Conservation (phyloP, 169 alveolate species). For the Plasmodium knowlesi region DNA sequence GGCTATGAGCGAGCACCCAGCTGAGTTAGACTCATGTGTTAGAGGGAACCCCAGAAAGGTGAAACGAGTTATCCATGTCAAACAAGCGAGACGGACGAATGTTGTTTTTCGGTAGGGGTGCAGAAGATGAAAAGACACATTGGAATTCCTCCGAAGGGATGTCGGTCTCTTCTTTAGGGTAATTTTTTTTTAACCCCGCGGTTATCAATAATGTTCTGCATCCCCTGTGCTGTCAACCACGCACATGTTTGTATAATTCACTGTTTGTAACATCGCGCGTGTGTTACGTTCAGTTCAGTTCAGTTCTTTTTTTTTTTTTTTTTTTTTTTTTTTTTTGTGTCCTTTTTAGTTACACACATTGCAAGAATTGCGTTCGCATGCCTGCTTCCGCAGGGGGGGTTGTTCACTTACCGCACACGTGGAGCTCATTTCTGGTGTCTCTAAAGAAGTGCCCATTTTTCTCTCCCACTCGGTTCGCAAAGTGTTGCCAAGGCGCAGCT, state of each 20-base stretch:
- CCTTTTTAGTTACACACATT: not conserved
- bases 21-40: not conserved
- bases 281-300: no score
- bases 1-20: not conserved
- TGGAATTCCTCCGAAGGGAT: not conserved
- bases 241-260: not conserved
- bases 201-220: not conserved
- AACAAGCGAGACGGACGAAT: not conserved
- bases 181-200: not conserved
- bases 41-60: not conserved
- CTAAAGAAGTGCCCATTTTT: not conserved
- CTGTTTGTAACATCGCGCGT: not conserved
- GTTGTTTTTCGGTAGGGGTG: not conserved
- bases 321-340: not conserved
- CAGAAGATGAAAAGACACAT: not conserved
- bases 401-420: not conserved
- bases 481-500: not conserved
- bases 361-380: not conserved
- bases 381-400: not conserved
- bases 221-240: not conserved
- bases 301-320: not conserved
- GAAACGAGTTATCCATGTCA: not conserved
- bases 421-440: not conserved
- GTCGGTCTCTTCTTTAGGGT: not conserved
- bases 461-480: not conserved